phyloP scores from a whole-genome alignment of 306 rosid species.

The Glycine tomentella region DNA sequence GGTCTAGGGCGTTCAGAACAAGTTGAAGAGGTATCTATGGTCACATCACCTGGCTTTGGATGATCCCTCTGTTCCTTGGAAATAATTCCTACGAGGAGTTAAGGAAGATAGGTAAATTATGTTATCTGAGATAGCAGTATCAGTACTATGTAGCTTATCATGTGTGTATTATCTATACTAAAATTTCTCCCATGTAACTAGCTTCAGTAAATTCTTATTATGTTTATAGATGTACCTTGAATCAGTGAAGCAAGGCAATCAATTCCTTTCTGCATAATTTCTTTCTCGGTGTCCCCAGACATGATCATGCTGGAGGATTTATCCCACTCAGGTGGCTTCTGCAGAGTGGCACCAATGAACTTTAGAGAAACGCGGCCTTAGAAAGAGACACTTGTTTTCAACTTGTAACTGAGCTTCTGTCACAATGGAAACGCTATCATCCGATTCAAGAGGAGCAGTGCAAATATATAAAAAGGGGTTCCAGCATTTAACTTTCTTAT shows the following conservation, averaged over 20 bases:
- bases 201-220: too few species aligned
- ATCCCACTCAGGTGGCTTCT: constrained; percentile 42
- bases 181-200: too few species aligned
- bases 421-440: constrained; percentile 67
- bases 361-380: constrained; percentile 41
- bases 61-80: background rate
- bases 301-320: background rate
- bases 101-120: too few species aligned
- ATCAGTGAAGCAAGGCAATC: too few species aligned
- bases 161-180: too few species aligned
- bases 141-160: too few species aligned
- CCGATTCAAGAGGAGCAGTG: too few species aligned
- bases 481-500: constrained; percentile 67
- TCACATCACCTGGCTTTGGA: constrained; percentile 45
- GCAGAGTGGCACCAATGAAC: constrained; percentile 36
- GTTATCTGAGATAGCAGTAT: too few species aligned
- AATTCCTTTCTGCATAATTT: too few species aligned
- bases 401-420: constrained; percentile 77
- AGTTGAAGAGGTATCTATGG: constrained; percentile 39
- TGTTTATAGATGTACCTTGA: too few species aligned
- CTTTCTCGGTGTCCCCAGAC: too few species aligned
- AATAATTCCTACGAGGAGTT: background rate
- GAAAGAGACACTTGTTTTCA: constrained; percentile 50
- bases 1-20: constrained; percentile 19
- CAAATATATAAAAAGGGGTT: too few species aligned